phyloP scores from a whole-genome alignment of 768 basidiomycete species.

The Amanita rubescens region DNA sequence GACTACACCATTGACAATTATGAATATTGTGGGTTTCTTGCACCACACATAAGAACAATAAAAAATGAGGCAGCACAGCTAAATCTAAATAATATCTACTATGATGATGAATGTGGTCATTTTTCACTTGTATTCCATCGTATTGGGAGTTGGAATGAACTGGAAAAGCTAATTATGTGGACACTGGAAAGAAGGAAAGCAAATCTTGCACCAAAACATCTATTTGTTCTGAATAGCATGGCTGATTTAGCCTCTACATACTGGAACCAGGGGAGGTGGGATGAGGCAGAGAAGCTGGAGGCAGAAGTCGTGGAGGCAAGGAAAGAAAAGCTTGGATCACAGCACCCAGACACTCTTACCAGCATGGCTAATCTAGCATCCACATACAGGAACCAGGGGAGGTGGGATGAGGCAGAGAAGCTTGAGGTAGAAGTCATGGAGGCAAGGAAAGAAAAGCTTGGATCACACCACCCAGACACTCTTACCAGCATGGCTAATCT shows the following conservation, averaged over 20 bases:
- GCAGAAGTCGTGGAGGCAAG: background rate
- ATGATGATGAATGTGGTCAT: background rate
- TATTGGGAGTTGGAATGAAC: background rate
- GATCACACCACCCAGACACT: background rate
- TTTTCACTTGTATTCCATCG: background rate
- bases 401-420: background rate
- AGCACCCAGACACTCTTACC: constrained; percentile 11
- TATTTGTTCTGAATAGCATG: background rate
- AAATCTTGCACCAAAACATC: background rate
- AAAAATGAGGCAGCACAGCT: background rate
- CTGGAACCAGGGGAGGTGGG: background rate
- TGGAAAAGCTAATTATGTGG: background rate
- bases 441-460: background rate
- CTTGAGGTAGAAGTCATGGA: background rate
- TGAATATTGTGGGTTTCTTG: background rate
- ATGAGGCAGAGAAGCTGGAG: background rate
- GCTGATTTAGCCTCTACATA: background rate
- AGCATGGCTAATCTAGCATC: constrained; percentile 10
- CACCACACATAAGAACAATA: constrained; percentile 6
- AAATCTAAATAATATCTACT: background rate
- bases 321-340: constrained; percentile 5
- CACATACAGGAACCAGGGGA: constrained; percentile 5
- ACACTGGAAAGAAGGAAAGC: background rate
- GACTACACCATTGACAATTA: background rate
- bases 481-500: background rate